These are phyloP conservation scores for Lonicera japonica DNA, from an alignment of 129 eudicot genomes.

Conservation along the genomic window DNA sequence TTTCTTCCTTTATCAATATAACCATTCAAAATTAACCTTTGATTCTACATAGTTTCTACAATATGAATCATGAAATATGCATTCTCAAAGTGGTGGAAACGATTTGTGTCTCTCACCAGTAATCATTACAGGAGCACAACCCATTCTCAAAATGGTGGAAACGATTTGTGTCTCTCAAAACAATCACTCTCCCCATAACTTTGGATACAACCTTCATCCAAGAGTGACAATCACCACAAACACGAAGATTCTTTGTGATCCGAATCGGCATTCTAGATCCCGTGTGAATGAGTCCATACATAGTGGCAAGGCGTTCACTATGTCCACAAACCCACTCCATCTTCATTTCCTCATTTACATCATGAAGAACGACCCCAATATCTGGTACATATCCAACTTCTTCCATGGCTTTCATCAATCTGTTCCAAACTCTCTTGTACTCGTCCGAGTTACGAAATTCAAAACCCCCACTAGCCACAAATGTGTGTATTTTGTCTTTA, in stretches of 20 bases:
- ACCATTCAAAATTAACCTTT: too few species aligned
- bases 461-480: constrained; percentile 31
- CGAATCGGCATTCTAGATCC: constrained; percentile 33
- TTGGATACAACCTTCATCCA: constrained; percentile 42
- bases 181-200: constrained; percentile 36
- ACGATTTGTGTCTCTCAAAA: constrained; percentile 51
- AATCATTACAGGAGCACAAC: constrained; percentile 64
- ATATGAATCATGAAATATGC: too few species aligned
- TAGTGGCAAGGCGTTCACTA: constrained; percentile 56
- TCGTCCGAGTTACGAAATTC: constrained; percentile 31
- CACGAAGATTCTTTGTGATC: constrained; percentile 40
- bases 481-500: constrained; percentile 33
- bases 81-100: too few species aligned
- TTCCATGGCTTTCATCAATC: constrained; percentile 23
- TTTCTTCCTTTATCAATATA: too few species aligned
- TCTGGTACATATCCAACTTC: constrained; percentile 30
- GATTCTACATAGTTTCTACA: too few species aligned
- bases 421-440: constrained; percentile 20
- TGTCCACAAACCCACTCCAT: constrained; percentile 56
- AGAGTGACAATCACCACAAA: constrained; percentile 46
- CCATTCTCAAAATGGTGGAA: constrained; percentile 62
- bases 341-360: constrained; percentile 41
- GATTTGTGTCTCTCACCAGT: too few species aligned
- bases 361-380: constrained; percentile 42
- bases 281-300: constrained; percentile 52